Percentiles rank a stretch among this genome's conserved stretches.
phyloP scores from a whole-genome alignment of 2,329 filamentous ascomycete species.

The Verticillium albo-atrum region DNA sequence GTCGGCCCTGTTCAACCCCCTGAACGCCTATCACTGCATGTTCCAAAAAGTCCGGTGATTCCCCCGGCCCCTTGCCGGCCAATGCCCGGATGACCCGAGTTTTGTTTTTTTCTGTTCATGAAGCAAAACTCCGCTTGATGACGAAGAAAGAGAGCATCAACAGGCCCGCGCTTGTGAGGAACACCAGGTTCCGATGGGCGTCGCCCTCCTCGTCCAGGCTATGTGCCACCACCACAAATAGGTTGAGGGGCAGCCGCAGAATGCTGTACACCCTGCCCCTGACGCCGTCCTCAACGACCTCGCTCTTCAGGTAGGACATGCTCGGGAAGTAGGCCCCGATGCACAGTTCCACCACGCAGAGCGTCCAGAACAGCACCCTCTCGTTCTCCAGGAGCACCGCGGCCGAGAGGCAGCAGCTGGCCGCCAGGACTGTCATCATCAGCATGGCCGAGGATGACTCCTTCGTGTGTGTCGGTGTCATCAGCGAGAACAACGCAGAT shows the following conservation, averaged over 20 bases:
- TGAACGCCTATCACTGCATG: neutral
- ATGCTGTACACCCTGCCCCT: slow-evolving; percentile 52
- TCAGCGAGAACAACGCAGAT: slow-evolving; percentile 39
- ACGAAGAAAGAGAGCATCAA: slow-evolving; percentile 14
- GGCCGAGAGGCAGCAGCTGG: slow-evolving; percentile 31
- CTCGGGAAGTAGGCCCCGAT: slow-evolving; percentile 55
- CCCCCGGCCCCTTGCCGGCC: neutral
- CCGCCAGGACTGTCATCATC: slow-evolving; percentile 25
- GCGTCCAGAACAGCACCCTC: slow-evolving; percentile 45
- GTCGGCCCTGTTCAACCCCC: neutral
- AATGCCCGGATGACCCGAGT: neutral
- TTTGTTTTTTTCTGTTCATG: too few species aligned
- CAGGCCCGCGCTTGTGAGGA: slow-evolving; percentile 14
- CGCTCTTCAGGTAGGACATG: slow-evolving; percentile 50
- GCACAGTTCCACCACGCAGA: slow-evolving; percentile 53
- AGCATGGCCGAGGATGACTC: slow-evolving; percentile 26
- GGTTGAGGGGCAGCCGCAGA: slow-evolving; percentile 51
- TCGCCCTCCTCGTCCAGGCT: slow-evolving; percentile 37
- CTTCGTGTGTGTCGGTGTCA: slow-evolving; percentile 21
- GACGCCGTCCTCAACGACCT: slow-evolving; percentile 46
- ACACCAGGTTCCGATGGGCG: slow-evolving; percentile 22
- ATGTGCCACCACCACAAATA: slow-evolving; percentile 46
- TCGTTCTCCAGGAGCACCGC: slow-evolving; percentile 37
- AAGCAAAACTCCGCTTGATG: slow-evolving; percentile 11
- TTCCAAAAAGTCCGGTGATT: neutral